These are phyloP conservation scores for Trichoderma atroviride DNA, from an alignment of 2,329 filamentous ascomycete species.

Conservation along the genomic window DNA sequence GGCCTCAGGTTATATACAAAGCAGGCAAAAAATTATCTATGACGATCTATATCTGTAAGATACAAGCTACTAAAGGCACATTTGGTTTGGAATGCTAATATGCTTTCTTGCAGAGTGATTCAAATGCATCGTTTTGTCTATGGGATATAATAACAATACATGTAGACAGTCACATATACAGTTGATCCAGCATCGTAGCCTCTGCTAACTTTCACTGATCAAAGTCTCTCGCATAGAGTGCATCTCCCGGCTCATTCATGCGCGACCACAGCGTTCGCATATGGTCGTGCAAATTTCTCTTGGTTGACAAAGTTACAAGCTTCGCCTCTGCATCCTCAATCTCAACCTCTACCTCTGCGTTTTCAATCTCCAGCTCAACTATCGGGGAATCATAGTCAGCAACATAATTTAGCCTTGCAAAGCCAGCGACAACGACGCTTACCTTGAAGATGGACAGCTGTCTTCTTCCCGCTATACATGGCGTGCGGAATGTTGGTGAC, in stretches of 20 bases:
- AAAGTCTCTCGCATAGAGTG: slow-evolving; percentile 51
- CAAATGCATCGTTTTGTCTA: not conserved
- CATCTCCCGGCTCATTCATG: slow-evolving; percentile 48
- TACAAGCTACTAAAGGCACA: no score
- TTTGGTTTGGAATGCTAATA: not conserved
- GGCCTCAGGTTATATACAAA: not conserved
- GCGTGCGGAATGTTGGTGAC: slow-evolving; percentile 64
- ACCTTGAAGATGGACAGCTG: slow-evolving; percentile 61
- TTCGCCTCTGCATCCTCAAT: slow-evolving; percentile 43
- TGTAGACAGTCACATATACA: not conserved
- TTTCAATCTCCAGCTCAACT: slow-evolving; percentile 49
- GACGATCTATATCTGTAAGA: no score
- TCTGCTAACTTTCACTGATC: slow-evolving; percentile 33
- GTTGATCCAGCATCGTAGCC: no score
- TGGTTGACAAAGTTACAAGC: slow-evolving; percentile 36
- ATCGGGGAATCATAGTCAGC: not conserved
- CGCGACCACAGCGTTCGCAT: slow-evolving; percentile 49
- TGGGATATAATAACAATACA: not conserved
- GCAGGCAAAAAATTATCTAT: no score
- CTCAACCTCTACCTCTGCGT: slow-evolving; percentile 45
- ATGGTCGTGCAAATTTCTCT: slow-evolving; percentile 36
- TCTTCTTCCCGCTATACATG: slow-evolving; percentile 60
- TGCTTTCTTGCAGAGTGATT: not conserved
- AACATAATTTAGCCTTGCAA: not conserved
- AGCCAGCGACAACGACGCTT: slow-evolving; percentile 33